Evolutionary conservation across 495 filamentous ascomycete species (phyloP).

Genomic region (Penicillium crystallinum): DNA sequence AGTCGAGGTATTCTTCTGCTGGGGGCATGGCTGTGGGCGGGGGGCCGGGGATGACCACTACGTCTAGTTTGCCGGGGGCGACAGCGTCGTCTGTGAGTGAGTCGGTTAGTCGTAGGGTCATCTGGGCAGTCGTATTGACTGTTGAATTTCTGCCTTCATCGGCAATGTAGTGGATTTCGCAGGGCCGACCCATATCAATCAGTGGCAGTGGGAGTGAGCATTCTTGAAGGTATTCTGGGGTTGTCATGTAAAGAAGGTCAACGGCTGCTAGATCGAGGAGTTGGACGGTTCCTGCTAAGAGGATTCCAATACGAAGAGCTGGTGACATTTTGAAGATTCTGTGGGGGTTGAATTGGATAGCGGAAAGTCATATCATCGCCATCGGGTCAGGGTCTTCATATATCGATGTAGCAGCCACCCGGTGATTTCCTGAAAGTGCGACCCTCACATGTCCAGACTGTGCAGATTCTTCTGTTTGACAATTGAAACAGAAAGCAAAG

Average conservation of each 20-base stretch:
- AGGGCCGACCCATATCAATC: conserved; percentile 31
- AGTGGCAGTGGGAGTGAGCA: conserved; percentile 30
- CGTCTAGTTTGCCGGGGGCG: conserved; percentile 43
- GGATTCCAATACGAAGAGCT: conserved; percentile 38
- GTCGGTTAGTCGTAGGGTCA: conserved; percentile 33
- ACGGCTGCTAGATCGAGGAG: conserved; percentile 46
- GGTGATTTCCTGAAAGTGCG: background rate
- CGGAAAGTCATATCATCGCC: background rate
- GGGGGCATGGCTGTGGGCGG: conserved; percentile 34
- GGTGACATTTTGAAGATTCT: background rate
- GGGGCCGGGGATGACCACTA: conserved; percentile 50
- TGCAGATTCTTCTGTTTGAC: background rate
- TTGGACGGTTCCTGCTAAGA: conserved; percentile 39
- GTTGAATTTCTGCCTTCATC: conserved; percentile 19
- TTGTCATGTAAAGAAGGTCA: conserved; percentile 44
- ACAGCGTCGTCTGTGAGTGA: conserved; percentile 39
- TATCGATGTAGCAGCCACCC: too few species aligned
- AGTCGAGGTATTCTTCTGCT: conserved; percentile 32
- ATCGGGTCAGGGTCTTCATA: too few species aligned
- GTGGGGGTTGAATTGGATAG: background rate
- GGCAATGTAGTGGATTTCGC: conserved; percentile 44
- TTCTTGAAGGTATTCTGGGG: conserved; percentile 38
- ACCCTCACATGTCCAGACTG: background rate
- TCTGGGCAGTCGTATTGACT: conserved; percentile 31
- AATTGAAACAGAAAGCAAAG: background rate